Evolutionary conservation across 495 filamentous ascomycete genomes (phyloP).

Genomic region (Hyaloscypha hepaticicola): DNA sequence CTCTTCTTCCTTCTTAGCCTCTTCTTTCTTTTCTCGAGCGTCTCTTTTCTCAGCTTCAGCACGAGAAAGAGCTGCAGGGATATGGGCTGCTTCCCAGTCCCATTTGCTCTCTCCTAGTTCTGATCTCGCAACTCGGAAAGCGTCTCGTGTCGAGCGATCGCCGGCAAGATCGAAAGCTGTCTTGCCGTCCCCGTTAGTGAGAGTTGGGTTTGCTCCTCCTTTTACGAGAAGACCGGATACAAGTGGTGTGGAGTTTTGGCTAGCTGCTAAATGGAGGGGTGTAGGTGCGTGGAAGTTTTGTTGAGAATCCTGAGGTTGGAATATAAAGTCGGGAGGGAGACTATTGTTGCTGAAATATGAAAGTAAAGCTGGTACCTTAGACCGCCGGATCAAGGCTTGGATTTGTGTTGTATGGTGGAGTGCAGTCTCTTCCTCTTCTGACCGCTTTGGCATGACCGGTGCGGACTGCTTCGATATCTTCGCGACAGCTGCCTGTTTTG

Average conservation of each 20-base stretch:
- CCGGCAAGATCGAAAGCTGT: conserved; percentile 85
- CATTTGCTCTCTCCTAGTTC: conserved; percentile 75
- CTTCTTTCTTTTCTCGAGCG: conserved; percentile 60
- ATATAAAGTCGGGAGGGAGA: conserved; percentile 66
- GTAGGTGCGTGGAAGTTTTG: conserved; percentile 84
- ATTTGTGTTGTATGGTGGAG: conserved; percentile 82
- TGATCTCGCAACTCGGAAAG: conserved; percentile 82
- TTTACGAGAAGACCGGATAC: conserved; percentile 76
- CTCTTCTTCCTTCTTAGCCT: conserved; percentile 50
- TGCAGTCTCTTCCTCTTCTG: conserved; percentile 79
- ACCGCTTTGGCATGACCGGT: conserved; percentile 50
- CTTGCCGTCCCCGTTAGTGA: conserved; percentile 65
- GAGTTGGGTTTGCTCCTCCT: conserved; percentile 69
- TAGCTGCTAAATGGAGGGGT: conserved; percentile 80
- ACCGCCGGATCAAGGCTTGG: conserved; percentile 82
- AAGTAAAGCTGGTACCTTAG: conserved; percentile 82
- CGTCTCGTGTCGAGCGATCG: conserved; percentile 82
- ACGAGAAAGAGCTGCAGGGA: conserved; percentile 68
- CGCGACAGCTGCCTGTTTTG: conserved; percentile 39
- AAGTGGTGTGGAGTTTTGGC: conserved; percentile 69
- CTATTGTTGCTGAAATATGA: conserved; percentile 76
- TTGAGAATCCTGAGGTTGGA: conserved; percentile 64
- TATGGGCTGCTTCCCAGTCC: conserved; percentile 75
- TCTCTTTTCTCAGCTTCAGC: conserved; percentile 66
- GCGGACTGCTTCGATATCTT: conserved; percentile 45